These are phyloP conservation scores for Beta corolliflora DNA, from an alignment of 179 eudicot species.

Conservation along the genomic window DNA sequence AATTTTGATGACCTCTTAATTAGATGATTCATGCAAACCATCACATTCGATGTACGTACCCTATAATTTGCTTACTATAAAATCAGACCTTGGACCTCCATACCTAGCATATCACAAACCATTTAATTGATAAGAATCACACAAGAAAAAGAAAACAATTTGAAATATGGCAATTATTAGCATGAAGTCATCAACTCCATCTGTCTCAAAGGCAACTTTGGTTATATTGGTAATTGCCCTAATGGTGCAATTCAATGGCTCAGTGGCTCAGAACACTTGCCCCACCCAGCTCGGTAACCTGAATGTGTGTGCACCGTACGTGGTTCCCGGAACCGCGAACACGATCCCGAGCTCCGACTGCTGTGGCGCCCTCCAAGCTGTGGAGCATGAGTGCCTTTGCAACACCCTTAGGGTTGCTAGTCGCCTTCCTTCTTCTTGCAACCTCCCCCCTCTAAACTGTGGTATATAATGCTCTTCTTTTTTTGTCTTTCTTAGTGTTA, in stretches of 20 bases:
- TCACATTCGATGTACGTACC: not conserved
- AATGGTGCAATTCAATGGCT: slow-evolving; percentile 30
- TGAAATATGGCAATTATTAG: slow-evolving; percentile 2
- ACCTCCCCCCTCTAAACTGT: slow-evolving; percentile 59
- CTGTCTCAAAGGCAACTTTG: slow-evolving; percentile 19
- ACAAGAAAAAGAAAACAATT: not conserved
- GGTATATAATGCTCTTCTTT: not conserved
- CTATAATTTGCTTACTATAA: slow-evolving; percentile 25
- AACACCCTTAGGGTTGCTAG: slow-evolving; percentile 64
- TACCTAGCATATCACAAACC: not conserved
- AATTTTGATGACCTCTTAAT: slow-evolving; percentile 20
- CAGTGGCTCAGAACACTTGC: slow-evolving; percentile 35
- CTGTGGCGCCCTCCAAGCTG: slow-evolving; percentile 62
- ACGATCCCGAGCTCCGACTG: slow-evolving; percentile 58
- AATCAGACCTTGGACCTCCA: slow-evolving; percentile 1
- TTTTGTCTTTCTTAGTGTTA: not conserved
- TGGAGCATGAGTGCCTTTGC: slow-evolving; percentile 71
- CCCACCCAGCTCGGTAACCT: slow-evolving; percentile 44
- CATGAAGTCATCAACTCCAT: slow-evolving; percentile 11
- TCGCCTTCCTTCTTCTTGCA: slow-evolving; percentile 74
- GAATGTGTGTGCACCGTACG: slow-evolving; percentile 64
- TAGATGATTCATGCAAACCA: slow-evolving; percentile 49
- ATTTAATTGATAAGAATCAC: not conserved
- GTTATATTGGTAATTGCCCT: slow-evolving; percentile 30
- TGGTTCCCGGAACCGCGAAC: slow-evolving; percentile 51